Conservation (phyloP, 305 asterid genomes). For the Vinca major region DNA sequence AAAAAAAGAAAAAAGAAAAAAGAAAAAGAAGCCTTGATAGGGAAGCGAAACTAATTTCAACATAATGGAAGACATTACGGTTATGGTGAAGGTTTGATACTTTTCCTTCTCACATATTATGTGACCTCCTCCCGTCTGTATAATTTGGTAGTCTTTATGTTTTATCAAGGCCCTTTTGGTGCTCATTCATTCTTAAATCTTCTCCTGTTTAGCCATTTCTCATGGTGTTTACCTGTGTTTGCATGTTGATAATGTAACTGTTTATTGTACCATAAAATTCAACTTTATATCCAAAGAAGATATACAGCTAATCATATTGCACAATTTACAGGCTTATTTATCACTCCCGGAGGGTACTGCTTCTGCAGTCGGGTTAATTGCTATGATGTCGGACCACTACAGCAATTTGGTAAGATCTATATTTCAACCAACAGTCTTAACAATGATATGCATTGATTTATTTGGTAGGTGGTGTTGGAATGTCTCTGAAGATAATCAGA, state of each 20-base stretch:
- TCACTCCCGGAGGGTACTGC: constrained; percentile 96
- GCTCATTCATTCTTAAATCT: background rate
- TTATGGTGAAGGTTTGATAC: background rate
- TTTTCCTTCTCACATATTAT: background rate
- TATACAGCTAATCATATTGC: background rate
- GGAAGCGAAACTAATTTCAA: background rate
- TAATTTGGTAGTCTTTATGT: background rate
- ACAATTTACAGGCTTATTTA: constrained; percentile 69
- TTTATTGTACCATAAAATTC: background rate
- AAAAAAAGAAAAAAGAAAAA: background rate
- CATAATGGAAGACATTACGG: background rate
- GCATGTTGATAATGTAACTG: background rate
- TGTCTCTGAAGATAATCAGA: background rate
- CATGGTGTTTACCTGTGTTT: background rate
- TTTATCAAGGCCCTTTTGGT: background rate
- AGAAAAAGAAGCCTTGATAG: background rate
- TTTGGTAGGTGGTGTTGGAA: background rate
- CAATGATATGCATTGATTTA: background rate
- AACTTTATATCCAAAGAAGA: background rate
- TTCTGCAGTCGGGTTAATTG: constrained; percentile 73
- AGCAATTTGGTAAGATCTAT: constrained; percentile 62
- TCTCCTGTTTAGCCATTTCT: background rate
- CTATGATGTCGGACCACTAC: constrained; percentile 96
- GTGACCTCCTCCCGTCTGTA: background rate
- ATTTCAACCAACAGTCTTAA: background rate